These are phyloP conservation scores for Daldinia concentrica DNA, from an alignment of 495 filamentous ascomycete genomes.

Conservation along the genomic window DNA sequence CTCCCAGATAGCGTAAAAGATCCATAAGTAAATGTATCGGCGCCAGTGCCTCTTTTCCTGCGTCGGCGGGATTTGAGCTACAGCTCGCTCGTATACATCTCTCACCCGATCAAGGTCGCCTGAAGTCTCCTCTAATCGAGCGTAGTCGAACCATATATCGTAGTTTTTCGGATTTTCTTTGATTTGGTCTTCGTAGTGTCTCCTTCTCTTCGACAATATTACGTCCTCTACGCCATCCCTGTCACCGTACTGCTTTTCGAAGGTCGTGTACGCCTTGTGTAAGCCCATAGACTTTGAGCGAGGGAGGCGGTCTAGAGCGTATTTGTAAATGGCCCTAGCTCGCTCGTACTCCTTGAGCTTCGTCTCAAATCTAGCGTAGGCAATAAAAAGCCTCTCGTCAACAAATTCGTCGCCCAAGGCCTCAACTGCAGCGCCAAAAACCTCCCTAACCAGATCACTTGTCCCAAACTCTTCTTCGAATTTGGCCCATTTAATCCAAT, in stretches of 20 bases:
- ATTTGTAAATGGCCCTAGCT: conserved; percentile 96
- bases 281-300: conserved; percentile 84
- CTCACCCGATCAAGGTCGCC: conserved; percentile 83
- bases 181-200: conserved; percentile 93
- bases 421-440: conserved; percentile 89
- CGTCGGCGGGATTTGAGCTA: conserved; percentile 93
- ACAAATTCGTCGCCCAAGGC: conserved; percentile 94
- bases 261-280: conserved; percentile 93
- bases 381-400: conserved; percentile 93
- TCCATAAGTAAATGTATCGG: conserved; percentile 96
- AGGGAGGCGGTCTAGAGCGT: conserved; percentile 89
- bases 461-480: conserved; percentile 97
- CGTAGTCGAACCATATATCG: conserved; percentile 96
- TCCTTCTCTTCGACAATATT: conserved; percentile 88
- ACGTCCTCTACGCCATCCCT: conserved; percentile 94
- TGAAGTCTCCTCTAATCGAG: conserved; percentile 84
- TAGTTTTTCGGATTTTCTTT: conserved; percentile 95
- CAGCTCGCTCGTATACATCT: conserved; percentile 94
- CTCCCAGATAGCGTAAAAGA: conserved; percentile 96
- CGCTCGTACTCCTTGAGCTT: conserved; percentile 96
- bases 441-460: conserved; percentile 88
- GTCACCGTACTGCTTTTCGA: conserved; percentile 98
- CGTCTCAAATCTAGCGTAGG: conserved; percentile 90
- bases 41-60: conserved; percentile 98
- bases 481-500: conserved; percentile 98